phyloP scores from a whole-genome alignment of 345 rosid species.

The Microthlaspi erraticum region DNA sequence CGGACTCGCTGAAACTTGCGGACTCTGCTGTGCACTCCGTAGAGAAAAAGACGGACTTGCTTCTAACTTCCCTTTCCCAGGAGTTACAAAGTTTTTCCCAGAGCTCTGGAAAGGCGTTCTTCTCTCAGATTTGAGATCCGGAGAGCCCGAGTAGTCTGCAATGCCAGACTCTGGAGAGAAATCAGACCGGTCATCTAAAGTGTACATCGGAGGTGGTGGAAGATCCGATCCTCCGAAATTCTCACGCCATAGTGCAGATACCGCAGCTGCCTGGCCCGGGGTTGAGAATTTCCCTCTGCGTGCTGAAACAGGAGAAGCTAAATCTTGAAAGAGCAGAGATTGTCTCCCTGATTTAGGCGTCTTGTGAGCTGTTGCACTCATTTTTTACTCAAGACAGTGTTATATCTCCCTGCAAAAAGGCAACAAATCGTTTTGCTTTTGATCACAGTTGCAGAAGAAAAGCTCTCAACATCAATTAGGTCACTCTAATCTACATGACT shows the following conservation, averaged over 20 bases:
- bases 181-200: conserved; percentile 88
- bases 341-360: conserved; percentile 88
- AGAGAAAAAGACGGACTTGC: conserved; percentile 67
- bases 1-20: conserved; percentile 61
- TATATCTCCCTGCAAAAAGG: conserved; percentile 29
- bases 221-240: conserved; percentile 84
- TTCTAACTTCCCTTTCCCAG: conserved; percentile 61
- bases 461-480: not conserved
- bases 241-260: conserved; percentile 98
- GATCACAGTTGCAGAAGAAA: conserved; percentile 1
- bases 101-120: conserved; percentile 60
- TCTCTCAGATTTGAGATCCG: conserved; percentile 67
- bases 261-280: conserved; percentile 90
- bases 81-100: conserved; percentile 62
- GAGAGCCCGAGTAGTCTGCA: conserved; percentile 72
- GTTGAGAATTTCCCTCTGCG: conserved; percentile 78
- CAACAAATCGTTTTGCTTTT: not conserved
- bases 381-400: conserved; percentile 34
- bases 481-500: not conserved
- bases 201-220: conserved; percentile 93
- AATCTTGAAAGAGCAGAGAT: conserved; percentile 83
- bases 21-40: conserved; percentile 64
- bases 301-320: conserved; percentile 83
- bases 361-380: conserved; percentile 65
- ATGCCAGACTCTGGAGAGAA: conserved; percentile 90